Percentiles rank a stretch among this genome's conserved stretches.
phyloP scores from a whole-genome alignment of 805 yeast genomes.

The Pichia scutulata region DNA sequence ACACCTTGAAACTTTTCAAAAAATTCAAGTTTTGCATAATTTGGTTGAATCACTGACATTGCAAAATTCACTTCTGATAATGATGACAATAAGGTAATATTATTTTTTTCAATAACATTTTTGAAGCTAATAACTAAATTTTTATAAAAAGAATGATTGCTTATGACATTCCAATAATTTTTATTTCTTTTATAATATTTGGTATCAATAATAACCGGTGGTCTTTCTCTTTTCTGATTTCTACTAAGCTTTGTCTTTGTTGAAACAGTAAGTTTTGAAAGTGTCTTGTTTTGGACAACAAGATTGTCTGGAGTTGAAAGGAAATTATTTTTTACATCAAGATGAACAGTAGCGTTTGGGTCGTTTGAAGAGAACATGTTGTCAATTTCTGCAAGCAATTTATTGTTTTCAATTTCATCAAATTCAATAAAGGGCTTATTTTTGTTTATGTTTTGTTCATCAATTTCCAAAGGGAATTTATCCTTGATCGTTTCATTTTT shows the following conservation, averaged over 20 bases:
- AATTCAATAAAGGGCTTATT: not conserved
- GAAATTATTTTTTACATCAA: no score
- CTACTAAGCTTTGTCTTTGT: not conserved
- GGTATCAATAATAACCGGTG: not conserved
- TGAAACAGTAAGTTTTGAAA: not conserved
- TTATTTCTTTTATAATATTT: not conserved
- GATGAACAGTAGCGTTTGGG: no score
- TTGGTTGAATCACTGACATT: constrained; percentile 1
- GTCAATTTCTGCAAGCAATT: no score
- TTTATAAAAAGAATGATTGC: not conserved
- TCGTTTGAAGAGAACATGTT: not conserved
- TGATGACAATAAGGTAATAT: not conserved
- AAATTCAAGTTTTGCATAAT: not conserved
- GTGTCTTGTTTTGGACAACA: not conserved
- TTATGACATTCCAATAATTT: not conserved
- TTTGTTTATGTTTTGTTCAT: not conserved
- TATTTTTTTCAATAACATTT: not conserved
- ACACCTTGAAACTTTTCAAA: constrained; percentile 2
- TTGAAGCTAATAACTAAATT: not conserved
- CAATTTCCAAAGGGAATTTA: no score
- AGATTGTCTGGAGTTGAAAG: no score
- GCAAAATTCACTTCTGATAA: not conserved
- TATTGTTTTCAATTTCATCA: not conserved
- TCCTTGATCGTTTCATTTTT: no score
- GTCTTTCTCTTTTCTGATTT: not conserved